Evolutionary conservation across 257 asterid species (phyloP).

Genomic region (Solanum acaule): DNA sequence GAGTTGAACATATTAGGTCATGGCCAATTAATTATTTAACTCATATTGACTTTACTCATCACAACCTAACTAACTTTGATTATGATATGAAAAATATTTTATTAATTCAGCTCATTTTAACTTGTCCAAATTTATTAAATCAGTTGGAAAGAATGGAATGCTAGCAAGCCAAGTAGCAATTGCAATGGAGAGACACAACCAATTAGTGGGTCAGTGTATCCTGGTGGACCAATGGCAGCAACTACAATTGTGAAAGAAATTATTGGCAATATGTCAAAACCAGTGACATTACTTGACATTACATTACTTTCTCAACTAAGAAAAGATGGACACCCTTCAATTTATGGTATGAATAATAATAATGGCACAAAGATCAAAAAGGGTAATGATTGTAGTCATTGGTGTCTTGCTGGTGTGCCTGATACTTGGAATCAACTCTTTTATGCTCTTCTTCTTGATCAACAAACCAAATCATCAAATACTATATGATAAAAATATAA

Average conservation of each 20-base stretch:
- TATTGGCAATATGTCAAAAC: conserved; percentile 33
- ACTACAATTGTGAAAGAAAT: conserved; percentile 29
- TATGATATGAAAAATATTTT: too few species aligned
- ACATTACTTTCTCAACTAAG: conserved; percentile 52
- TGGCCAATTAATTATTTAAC: not conserved
- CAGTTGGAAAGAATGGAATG: conserved; percentile 63
- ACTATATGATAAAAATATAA: not conserved
- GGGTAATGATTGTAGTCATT: conserved; percentile 62
- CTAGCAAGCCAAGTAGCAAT: conserved; percentile 10
- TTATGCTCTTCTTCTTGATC: conserved; percentile 26
- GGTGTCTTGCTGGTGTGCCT: conserved; percentile 87
- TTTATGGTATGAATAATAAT: conserved; percentile 13
- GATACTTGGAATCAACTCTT: conserved; percentile 81
- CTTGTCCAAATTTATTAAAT: not conserved
- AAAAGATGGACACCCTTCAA: conserved; percentile 70
- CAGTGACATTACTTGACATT: conserved; percentile 48
- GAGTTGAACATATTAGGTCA: not conserved
- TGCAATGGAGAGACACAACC: conserved; percentile 53
- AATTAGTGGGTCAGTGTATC: conserved; percentile 17
- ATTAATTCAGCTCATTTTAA: too few species aligned
- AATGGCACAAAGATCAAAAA: not conserved
- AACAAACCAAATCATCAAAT: not conserved
- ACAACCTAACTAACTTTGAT: not conserved
- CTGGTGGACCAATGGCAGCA: conserved; percentile 26
- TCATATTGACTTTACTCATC: not conserved